Evolutionary conservation across 805 yeast species (phyloP).

Genomic region (Lachancea dasiensis): DNA sequence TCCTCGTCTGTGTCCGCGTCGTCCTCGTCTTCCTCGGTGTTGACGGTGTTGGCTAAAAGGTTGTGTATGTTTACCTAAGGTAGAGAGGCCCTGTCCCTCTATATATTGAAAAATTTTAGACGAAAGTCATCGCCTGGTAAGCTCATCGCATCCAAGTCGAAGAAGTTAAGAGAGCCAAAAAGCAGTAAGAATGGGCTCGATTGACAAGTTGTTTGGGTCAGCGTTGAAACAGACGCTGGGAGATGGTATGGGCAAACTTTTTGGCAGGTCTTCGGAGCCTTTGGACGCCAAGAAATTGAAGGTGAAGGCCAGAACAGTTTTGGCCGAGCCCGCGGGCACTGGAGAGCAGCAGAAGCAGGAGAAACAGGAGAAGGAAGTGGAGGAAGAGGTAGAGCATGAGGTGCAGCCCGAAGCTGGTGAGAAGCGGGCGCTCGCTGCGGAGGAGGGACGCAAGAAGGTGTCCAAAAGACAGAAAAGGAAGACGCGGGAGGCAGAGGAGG

Average conservation of each 20-base stretch:
- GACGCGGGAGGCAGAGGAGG: slow-evolving; percentile 35
- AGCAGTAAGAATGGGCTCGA: slow-evolving; percentile 24
- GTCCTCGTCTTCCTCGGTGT: too few species aligned
- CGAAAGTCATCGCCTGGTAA: slow-evolving; percentile 1
- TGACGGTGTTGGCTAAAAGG: neutral
- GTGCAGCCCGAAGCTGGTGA: too few species aligned
- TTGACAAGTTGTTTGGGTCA: slow-evolving; percentile 32
- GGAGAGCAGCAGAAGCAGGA: slow-evolving; percentile 22
- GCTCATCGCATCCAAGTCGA: slow-evolving; percentile 17
- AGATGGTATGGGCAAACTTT: slow-evolving; percentile 32
- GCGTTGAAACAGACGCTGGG: slow-evolving; percentile 30
- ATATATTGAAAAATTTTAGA: slow-evolving; percentile 1
- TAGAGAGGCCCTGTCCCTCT: neutral
- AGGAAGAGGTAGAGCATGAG: neutral
- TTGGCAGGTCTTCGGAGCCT: slow-evolving; percentile 41
- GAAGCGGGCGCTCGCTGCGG: too few species aligned
- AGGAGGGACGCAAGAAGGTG: slow-evolving; percentile 21
- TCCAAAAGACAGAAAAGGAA: slow-evolving; percentile 14
- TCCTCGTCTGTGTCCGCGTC: too few species aligned
- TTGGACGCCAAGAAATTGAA: slow-evolving; percentile 31
- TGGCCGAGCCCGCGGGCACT: slow-evolving; percentile 11
- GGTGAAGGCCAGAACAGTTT: slow-evolving; percentile 19
- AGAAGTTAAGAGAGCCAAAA: neutral
- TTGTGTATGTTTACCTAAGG: neutral
- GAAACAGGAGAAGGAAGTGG: slow-evolving; percentile 12